Evolutionary conservation across 2,329 filamentous ascomycete genomes (phyloP).

Genomic region (Aciculosporium take): DNA sequence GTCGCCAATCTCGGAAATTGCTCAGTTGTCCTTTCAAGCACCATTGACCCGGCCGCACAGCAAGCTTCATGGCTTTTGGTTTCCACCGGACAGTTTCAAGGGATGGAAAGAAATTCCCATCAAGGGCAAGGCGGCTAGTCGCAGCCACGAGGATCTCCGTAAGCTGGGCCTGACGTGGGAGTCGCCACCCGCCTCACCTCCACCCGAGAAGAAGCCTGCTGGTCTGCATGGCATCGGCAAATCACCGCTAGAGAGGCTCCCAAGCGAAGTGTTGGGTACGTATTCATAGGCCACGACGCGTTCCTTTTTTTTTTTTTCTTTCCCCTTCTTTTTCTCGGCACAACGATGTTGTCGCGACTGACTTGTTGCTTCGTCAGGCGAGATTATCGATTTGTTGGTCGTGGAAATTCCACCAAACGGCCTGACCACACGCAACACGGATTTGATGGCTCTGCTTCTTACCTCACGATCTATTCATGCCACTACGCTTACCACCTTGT

Average conservation of each 20-base stretch:
- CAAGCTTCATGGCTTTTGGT: conserved; percentile 43
- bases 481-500: conserved; percentile 60
- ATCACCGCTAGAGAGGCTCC: conserved; percentile 51
- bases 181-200: conserved; percentile 20
- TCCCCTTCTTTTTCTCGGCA: background rate
- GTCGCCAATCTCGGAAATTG: conserved; percentile 27
- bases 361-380: conserved; percentile 29
- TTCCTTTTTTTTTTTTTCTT: background rate
- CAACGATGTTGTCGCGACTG: conserved; percentile 2
- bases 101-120: conserved; percentile 51
- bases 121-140: conserved; percentile 43
- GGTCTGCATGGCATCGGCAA: conserved; percentile 27
- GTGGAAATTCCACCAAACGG: conserved; percentile 60
- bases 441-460: conserved; percentile 61
- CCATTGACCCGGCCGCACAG: conserved; percentile 41
- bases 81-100: conserved; percentile 41
- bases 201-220: conserved; percentile 17
- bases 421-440: conserved; percentile 60
- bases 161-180: conserved; percentile 42
- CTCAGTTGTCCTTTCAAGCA: conserved; percentile 32
- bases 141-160: conserved; percentile 46
- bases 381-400: conserved; percentile 61
- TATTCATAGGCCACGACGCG: background rate
- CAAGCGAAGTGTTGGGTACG: conserved; percentile 58
- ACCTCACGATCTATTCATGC: conserved; percentile 63